These are phyloP conservation scores for Aureobasidium sp. DNA, from an alignment of 2,329 filamentous ascomycete species.

Conservation along the genomic window DNA sequence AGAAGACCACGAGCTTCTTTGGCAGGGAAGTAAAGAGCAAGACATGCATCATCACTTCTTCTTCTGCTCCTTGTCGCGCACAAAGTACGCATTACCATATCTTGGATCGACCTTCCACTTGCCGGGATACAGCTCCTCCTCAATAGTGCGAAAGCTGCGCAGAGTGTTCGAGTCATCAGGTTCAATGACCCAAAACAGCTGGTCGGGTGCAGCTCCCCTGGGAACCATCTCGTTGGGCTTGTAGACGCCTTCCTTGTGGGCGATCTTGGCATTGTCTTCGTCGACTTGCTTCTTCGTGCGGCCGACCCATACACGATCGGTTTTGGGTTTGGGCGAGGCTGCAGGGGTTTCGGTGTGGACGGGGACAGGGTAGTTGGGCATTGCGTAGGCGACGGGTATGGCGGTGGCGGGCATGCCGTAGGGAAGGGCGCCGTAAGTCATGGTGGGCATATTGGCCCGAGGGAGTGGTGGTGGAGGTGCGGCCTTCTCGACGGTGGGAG, in stretches of 20 bases:
- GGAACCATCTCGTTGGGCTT: constrained; percentile 30
- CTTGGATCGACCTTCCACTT: constrained; percentile 31
- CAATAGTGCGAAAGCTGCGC: constrained; percentile 28
- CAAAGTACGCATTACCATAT: constrained; percentile 30
- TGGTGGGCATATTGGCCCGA: neutral
- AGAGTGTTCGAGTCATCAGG: constrained; percentile 26
- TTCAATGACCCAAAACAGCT: constrained; percentile 33
- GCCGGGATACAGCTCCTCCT: constrained; percentile 27
- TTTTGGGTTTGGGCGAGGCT: neutral
- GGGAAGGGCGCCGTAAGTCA: neutral
- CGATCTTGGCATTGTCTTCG: constrained; percentile 34
- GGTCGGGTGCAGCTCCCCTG: constrained; percentile 26
- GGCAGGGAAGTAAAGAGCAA: neutral
- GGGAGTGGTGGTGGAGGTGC: neutral
- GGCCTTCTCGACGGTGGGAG: neutral
- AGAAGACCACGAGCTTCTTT: neutral
- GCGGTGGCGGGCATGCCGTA: neutral
- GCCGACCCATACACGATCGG: constrained; percentile 27
- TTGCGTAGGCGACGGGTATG: constrained; percentile 7
- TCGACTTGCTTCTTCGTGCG: constrained; percentile 32
- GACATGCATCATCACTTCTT: constrained; percentile 18
- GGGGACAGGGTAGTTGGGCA: constrained; percentile 13
- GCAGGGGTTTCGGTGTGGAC: constrained; percentile 15
- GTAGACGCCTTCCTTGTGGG: constrained; percentile 28
- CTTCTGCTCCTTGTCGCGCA: constrained; percentile 25